These are phyloP conservation scores for Pseudonitzschia multiseries DNA, from an alignment of 108 stramenopile genomes.

Conservation along the genomic window DNA sequence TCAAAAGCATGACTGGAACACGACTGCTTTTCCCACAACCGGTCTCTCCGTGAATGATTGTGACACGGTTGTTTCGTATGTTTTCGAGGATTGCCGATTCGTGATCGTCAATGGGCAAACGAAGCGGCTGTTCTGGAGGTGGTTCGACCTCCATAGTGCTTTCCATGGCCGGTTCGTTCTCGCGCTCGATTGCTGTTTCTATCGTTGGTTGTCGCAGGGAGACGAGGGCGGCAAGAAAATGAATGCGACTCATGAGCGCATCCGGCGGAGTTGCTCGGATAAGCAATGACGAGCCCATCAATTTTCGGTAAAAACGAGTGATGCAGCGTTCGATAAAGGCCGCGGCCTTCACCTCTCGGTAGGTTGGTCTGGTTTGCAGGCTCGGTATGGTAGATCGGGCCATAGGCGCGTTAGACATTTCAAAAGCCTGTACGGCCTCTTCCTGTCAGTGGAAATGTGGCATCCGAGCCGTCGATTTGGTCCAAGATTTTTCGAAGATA, in stretches of 20 bases:
- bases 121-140: conserved; percentile 12
- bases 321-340: conserved; percentile 53
- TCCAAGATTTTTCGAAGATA: conserved; percentile 23
- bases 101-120: conserved; percentile 79
- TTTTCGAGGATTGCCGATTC: conserved; percentile 59
- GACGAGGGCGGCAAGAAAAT: conserved; percentile 20
- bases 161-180: conserved; percentile 11
- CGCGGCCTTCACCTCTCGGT: conserved; percentile 47
- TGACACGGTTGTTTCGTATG: conserved; percentile 70
- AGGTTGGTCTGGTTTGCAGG: conserved; percentile 24
- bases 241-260: conserved; percentile 31
- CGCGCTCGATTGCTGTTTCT: not conserved
- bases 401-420: conserved; percentile 11
- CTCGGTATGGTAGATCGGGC: not conserved
- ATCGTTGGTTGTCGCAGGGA: not conserved
- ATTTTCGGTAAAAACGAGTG: conserved; percentile 7
- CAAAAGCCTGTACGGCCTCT: conserved; percentile 7
- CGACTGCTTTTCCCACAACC: conserved; percentile 84
- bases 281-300: conserved; percentile 14
- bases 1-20: conserved; percentile 84
- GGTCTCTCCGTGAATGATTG: conserved; percentile 89
- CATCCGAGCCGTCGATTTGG: not conserved
- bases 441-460: not conserved
- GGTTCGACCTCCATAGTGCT: conserved; percentile 3
- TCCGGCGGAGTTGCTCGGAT: conserved; percentile 20